phyloP scores from a whole-genome alignment of 495 filamentous ascomycete species.

The Trichoderma orchidacearum region DNA sequence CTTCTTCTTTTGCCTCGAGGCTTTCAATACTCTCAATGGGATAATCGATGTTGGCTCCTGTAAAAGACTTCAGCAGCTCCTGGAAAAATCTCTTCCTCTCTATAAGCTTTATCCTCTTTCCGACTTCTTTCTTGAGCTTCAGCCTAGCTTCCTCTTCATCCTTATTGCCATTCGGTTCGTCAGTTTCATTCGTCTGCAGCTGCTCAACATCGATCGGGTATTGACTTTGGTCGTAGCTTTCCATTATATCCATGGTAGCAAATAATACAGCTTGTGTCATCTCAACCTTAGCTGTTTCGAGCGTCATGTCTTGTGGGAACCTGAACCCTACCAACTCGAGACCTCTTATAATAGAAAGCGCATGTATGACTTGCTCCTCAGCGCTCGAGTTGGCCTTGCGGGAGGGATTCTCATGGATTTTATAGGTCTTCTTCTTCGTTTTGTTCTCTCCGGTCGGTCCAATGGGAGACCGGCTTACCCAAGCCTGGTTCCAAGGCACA shows the following conservation, averaged over 20 bases:
- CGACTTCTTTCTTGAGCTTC: neutral
- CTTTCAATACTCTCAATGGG: neutral
- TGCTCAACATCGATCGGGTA: neutral
- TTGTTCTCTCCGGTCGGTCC: neutral
- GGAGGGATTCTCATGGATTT: neutral
- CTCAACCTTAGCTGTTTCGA: conserved; percentile 16
- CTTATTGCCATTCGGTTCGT: neutral
- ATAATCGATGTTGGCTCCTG: neutral
- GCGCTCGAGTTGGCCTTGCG: neutral
- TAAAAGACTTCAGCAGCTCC: neutral
- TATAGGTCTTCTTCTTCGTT: neutral
- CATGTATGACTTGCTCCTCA: neutral
- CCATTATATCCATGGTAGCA: conserved; percentile 9
- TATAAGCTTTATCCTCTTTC: neutral
- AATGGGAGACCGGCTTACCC: neutral
- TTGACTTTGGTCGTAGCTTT: neutral
- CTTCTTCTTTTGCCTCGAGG: conserved; percentile 4
- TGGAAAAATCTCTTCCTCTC: neutral
- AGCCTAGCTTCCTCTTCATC: neutral
- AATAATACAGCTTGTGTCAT: conserved; percentile 17
- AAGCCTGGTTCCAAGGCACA: neutral
- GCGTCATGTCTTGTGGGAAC: conserved; percentile 15
- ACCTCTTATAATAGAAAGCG: conserved; percentile 9
- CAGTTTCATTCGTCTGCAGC: neutral
- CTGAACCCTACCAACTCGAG: conserved; percentile 16